Evolutionary conservation across 2,329 filamentous ascomycete genomes (phyloP).

Genomic region (Parafenestella ontariensis): DNA sequence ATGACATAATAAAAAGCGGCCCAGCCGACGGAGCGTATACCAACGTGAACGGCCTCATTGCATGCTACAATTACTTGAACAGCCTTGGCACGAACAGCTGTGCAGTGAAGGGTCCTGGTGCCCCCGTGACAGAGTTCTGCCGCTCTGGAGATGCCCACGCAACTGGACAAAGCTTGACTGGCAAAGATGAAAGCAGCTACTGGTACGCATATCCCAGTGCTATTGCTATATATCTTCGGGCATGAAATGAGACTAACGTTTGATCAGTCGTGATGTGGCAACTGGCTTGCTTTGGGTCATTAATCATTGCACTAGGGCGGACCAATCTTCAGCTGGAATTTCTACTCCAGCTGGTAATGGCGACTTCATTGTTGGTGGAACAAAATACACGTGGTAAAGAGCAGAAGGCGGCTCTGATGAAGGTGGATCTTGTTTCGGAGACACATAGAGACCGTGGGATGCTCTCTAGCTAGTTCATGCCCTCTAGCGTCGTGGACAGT

Average conservation of each 20-base stretch:
- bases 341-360: slow-evolving; percentile 8
- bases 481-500: too few relatives aligned
- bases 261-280: slow-evolving; percentile 7
- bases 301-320: slow-evolving; percentile 8
- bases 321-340: slow-evolving; percentile 8
- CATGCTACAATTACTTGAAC: slow-evolving; percentile 18
- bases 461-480: too few relatives aligned
- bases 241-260: not conserved
- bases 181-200: not conserved
- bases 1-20: too few relatives aligned
- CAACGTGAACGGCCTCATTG: slow-evolving; percentile 14
- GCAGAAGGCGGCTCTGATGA: too few relatives aligned
- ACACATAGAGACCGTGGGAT: too few relatives aligned
- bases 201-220: not conserved
- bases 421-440: too few relatives aligned
- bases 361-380: slow-evolving; percentile 10
- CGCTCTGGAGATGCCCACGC: not conserved
- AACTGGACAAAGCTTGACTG: not conserved
- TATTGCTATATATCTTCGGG: not conserved
- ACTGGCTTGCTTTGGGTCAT: slow-evolving; percentile 12
- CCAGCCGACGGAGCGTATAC: slow-evolving; percentile 13
- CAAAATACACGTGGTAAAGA: not conserved
- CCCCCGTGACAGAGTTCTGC: not conserved
- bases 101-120: not conserved
- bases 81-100: slow-evolving; percentile 11